Percentiles rank a stretch among this genome's conserved stretches.
Evolutionary conservation across 2,329 filamentous ascomycete species (phyloP).

Genomic region (Fusarium sterilihyphosum): DNA sequence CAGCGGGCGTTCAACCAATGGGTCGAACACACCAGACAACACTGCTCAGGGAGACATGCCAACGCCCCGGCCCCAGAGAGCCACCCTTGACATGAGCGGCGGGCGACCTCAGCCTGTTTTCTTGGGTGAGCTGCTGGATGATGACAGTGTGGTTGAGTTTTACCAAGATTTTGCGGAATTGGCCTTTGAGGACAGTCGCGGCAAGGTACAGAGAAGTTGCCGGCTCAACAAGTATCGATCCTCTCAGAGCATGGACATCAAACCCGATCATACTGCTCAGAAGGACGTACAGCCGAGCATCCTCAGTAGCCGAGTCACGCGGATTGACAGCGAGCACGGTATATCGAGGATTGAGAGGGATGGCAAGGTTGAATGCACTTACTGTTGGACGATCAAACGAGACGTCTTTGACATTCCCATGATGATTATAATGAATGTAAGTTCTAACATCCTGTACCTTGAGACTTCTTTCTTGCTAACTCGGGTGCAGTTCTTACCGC

Average conservation of each 20-base stretch:
- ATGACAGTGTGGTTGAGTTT: conserved; percentile 92
- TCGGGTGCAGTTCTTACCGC: conserved; percentile 62
- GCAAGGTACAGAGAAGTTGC: conserved; percentile 83
- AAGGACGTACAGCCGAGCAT: conserved; percentile 58
- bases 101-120: conserved; percentile 81
- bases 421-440: conserved; percentile 97
- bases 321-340: conserved; percentile 77
- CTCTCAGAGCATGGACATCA: conserved; percentile 64
- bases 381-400: conserved; percentile 96
- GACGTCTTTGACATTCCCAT: conserved; percentile 99
- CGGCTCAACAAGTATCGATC: conserved; percentile 91
- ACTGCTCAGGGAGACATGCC: conserved; percentile 51
- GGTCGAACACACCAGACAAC: conserved; percentile 49
- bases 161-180: conserved; percentile 95
- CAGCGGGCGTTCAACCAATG: conserved; percentile 52
- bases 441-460: conserved; percentile 51
- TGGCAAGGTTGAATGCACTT: conserved; percentile 92
- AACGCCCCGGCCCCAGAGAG: conserved; percentile 62
- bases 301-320: conserved; percentile 67
- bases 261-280: conserved; percentile 53
- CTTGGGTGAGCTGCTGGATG: conserved; percentile 90
- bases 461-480: background rate
- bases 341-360: conserved; percentile 86
- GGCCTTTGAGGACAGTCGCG: conserved; percentile 90
- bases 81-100: conserved; percentile 55